Conservation (phyloP, 2,329 filamentous ascomycete species). For the Sporothrix curviconia region DNA sequence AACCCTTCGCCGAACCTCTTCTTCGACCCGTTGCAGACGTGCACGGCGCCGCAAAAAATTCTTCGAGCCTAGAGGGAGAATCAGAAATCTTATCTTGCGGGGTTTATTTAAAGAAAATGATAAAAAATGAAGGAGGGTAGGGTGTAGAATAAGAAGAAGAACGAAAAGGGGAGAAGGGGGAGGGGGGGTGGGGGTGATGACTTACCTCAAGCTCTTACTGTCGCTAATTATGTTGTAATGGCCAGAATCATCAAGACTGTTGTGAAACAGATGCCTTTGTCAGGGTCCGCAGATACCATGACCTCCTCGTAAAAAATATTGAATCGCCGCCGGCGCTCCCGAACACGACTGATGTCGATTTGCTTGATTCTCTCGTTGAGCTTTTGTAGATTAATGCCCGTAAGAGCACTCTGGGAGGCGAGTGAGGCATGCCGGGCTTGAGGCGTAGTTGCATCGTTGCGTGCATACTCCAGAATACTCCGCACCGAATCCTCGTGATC, state of each 20-base stretch:
- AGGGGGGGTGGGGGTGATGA: too few relatives aligned
- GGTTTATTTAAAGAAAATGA: too few relatives aligned
- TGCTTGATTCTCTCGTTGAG: slow-evolving; percentile 65
- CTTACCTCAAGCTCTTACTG: slow-evolving; percentile 81
- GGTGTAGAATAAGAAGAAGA: too few relatives aligned
- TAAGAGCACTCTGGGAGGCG: slow-evolving; percentile 43
- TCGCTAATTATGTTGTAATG: slow-evolving; percentile 99
- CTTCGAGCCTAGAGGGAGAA: slow-evolving; percentile 60
- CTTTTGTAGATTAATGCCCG: slow-evolving; percentile 64
- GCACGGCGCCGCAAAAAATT: slow-evolving; percentile 87
- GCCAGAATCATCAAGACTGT: slow-evolving; percentile 90
- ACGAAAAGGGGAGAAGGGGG: too few relatives aligned
- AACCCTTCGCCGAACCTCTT: slow-evolving; percentile 82
- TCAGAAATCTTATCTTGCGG: slow-evolving; percentile 10
- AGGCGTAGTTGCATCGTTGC: slow-evolving; percentile 42
- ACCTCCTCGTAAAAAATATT: slow-evolving; percentile 98
- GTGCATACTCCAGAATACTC: slow-evolving; percentile 80
- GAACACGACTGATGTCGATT: slow-evolving; percentile 71
- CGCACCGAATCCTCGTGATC: slow-evolving; percentile 81
- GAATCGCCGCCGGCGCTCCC: slow-evolving; percentile 67
- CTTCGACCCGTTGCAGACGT: slow-evolving; percentile 85
- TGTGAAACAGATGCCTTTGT: slow-evolving; percentile 85
- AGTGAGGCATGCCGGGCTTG: slow-evolving; percentile 46
- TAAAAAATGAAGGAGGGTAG: too few relatives aligned
- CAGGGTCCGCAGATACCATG: slow-evolving; percentile 83